Evolutionary conservation across 768 basidiomycete genomes (phyloP), one percentile per base, ranked within the genome.

Genomic region (Russula sp.): DNA sequence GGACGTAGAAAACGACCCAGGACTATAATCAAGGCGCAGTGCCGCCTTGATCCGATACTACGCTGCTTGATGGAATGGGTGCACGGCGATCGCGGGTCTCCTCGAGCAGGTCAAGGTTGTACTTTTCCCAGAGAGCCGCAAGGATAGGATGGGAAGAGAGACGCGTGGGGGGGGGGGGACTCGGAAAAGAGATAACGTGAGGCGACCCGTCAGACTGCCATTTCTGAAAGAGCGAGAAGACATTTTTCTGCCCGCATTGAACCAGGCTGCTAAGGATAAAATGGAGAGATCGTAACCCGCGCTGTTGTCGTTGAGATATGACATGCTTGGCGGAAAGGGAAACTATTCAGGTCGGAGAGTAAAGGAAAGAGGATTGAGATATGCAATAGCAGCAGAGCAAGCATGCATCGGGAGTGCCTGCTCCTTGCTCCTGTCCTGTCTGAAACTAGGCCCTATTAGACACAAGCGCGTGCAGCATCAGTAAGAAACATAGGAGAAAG

Each of bases 21-120:
- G 35, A 35, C 45, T 54, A 50, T 54, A 54, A 42, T 53, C 54
- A 47, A 44, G 31, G 4, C 27, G 48, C 7, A 18, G 37, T 42
- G 10, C 40, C 66, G 22, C 68, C 62, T 45, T 72, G 73, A 48
- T 72, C 70, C 32, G 70, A 61, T 20, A 66, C 51, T 9, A 69
- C 63, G 11, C 59, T 58, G 9, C 58, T 53, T 14, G 64, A 54
- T 3, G 71, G 64, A 11, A 59, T 31, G 45, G 68, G 51, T 66
- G 27, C 68, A 67, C 60, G 66, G 64, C 59, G 67, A 67, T 39
- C 55, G 62, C 63, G 68, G 68, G 68, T 55, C 61, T 55, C 57
- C 63, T 71, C 70, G 9, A 75, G 65, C 16, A 84, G 69, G 67
- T 82, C 78, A 60, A 82, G 75, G 59, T 78, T 78, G 71, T 84